Conservation (phyloP, 1,139 yeast genomes). For the Dujonia santamariae region DNA sequence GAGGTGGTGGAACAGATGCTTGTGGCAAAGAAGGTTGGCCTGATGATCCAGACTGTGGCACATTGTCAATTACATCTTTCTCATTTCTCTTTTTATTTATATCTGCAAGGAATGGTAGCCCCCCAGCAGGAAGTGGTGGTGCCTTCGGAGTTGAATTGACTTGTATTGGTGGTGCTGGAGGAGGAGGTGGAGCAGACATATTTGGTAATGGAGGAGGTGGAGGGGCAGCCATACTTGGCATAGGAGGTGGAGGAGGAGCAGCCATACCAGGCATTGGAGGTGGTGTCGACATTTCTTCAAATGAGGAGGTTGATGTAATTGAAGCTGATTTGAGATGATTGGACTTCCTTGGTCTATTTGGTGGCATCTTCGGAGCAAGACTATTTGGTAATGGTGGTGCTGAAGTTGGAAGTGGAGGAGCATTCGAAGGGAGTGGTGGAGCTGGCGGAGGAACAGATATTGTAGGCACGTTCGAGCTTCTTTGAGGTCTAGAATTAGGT, state of each 20-base stretch:
- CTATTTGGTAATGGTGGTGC: slow-evolving; percentile 24
- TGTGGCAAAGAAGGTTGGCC: background rate
- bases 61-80: slow-evolving; percentile 53
- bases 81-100: slow-evolving; percentile 55
- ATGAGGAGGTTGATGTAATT: slow-evolving; percentile 17
- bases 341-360: slow-evolving; percentile 30
- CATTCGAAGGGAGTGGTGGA: slow-evolving; percentile 12
- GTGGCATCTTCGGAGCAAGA: slow-evolving; percentile 31
- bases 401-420: slow-evolving; percentile 18
- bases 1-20: slow-evolving; percentile 9
- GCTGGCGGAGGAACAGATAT: slow-evolving; percentile 13
- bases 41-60: background rate
- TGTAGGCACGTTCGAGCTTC: no score
- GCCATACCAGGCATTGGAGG: slow-evolving; percentile 18
- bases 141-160: slow-evolving; percentile 10
- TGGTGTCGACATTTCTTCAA: slow-evolving; percentile 12
- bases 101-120: slow-evolving; percentile 52
- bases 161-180: slow-evolving; percentile 12
- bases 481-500: slow-evolving; percentile 2
- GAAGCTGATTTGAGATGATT: slow-evolving; percentile 24
- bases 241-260: slow-evolving; percentile 16
- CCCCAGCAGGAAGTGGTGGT: slow-evolving; percentile 16
- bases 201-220: slow-evolving; percentile 7
- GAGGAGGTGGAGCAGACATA: slow-evolving; percentile 10
- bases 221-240: slow-evolving; percentile 12